phyloP scores from a whole-genome alignment of 208 protist species.

The Herpetomonas tarakana region DNA sequence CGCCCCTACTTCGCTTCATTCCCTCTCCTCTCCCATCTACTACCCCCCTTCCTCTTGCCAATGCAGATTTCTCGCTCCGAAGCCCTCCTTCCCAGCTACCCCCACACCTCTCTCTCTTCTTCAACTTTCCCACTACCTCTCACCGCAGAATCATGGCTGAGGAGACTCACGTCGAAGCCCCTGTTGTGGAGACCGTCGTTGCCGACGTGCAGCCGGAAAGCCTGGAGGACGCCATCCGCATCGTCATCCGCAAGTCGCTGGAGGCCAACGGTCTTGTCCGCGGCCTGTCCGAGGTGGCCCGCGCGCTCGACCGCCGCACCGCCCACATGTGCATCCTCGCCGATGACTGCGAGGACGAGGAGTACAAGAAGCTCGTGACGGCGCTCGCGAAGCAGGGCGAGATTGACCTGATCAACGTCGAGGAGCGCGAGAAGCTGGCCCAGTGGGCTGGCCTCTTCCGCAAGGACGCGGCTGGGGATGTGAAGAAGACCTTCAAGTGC shows the following conservation, averaged over 20 bases:
- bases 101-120: too few species aligned
- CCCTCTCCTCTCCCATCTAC: too few species aligned
- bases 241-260: slow-evolving; percentile 83
- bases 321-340: slow-evolving; percentile 88
- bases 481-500: slow-evolving; percentile 87
- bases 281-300: slow-evolving; percentile 84
- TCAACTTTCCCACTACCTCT: too few species aligned
- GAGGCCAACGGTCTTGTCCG: slow-evolving; percentile 88
- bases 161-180: slow-evolving; percentile 72
- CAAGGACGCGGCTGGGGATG: slow-evolving; percentile 38
- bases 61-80: too few species aligned
- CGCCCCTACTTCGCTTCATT: too few species aligned
- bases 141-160: slow-evolving; percentile 62
- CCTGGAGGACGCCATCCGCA: slow-evolving; percentile 83
- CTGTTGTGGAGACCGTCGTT: slow-evolving; percentile 43
- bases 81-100: too few species aligned
- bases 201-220: slow-evolving; percentile 68
- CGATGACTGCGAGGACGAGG: slow-evolving; percentile 90
- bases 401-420: slow-evolving; percentile 87
- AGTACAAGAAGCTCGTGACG: slow-evolving; percentile 91
- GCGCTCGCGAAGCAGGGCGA: slow-evolving; percentile 78
- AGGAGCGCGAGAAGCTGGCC: slow-evolving; percentile 81
- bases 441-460: slow-evolving; percentile 79
- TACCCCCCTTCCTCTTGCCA: too few species aligned
- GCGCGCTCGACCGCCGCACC: slow-evolving; percentile 79